Base-by-base conservation (phyloP, 108 stramenopile genomes). In the Fistulifera solaris region DNA sequence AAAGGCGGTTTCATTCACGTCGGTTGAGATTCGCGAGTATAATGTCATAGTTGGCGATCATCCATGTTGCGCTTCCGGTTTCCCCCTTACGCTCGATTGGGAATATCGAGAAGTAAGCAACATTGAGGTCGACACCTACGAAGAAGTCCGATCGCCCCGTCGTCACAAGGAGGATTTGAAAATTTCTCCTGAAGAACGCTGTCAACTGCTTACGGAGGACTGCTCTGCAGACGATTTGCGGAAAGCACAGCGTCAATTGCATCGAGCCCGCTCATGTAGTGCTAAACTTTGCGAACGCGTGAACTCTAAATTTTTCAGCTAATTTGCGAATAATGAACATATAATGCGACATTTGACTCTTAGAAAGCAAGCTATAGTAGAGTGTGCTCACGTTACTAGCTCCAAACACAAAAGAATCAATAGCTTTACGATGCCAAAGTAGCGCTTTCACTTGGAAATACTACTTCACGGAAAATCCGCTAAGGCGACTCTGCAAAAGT, bases 11-110 rank as follows among this genome's bases (percentile, higher is more conserved):
- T 57, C 46, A n/a, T 69, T 69, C 42, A 27, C 49, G 3, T 40
- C 55, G 21, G 35, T 71, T 31, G 58, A 75, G 19, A 68, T 69
- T n/a, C 61, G 80, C 21, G 62, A 72, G 45, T 77, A 60, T 46
- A 54, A 42, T 24, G 24, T 73, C 17, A 61, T 71, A 3, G 59
- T 77, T 17, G 80, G 80, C 18, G 80, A 81, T 61, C 69, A 81
- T 51, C 80, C 80, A 14, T 58, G 61, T 6, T 77, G 75, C 51
- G 52, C 63, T 12, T 60, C 67, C 49, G 80, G 80, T 12, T 47
- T 69, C 1, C 73, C 80, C 8, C 40, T 81, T 16, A 68, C 68
- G 17, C 62, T 81, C 21, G 80, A 56, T 59, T 81, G 80, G 80
- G 52, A 68, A 7, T 71, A 72, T 48, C 45, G 18, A n/a, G 69